Percentiles rank a stretch among this genome's conserved stretches.
phyloP scores from a whole-genome alignment of 1,284 basidiomycete species.

The Heterobasidion parviporum region DNA sequence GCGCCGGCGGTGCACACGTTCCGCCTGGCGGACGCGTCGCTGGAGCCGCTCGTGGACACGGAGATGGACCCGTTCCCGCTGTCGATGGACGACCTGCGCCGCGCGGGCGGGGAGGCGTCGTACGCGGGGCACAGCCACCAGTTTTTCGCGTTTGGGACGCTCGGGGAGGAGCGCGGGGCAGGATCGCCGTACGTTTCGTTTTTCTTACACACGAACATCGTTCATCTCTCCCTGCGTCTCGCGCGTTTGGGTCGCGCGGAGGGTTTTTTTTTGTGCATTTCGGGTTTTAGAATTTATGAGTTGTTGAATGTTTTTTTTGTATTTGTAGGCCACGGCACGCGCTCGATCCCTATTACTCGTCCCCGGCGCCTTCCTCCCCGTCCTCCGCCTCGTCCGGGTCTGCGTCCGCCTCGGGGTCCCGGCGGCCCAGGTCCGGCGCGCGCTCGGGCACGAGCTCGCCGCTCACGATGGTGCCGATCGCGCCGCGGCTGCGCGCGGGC shows the following conservation, averaged over 20 bases:
- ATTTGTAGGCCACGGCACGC: not conserved
- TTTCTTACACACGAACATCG: too few relatives aligned
- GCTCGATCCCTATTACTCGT: not conserved
- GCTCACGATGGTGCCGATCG: not conserved
- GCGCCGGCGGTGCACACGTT: not conserved
- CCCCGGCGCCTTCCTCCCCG: not conserved
- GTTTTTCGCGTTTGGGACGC: conserved; percentile 5
- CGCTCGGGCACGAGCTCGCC: not conserved
- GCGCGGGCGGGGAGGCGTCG: conserved; percentile 8
- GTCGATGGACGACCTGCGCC: conserved; percentile 11
- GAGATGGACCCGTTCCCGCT: conserved; percentile 14
- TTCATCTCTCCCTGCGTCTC: too few relatives aligned
- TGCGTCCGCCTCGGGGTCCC: too few relatives aligned
- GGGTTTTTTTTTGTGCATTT: too few relatives aligned
- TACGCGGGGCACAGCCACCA: conserved; percentile 11
- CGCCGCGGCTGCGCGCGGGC: not conserved
- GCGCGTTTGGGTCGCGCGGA: too few relatives aligned
- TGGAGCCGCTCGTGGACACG: conserved; percentile 10
- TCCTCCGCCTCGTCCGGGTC: not conserved
- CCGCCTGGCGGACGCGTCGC: not conserved
- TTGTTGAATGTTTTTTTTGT: not conserved
- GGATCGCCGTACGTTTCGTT: not conserved
- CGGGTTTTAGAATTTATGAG: too few relatives aligned
- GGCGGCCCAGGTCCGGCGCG: too few relatives aligned
- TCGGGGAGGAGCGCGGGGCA: not conserved